Base-by-base conservation (phyloP, 352 stramenopile species). In the Globisporangium ultimum region DNA sequence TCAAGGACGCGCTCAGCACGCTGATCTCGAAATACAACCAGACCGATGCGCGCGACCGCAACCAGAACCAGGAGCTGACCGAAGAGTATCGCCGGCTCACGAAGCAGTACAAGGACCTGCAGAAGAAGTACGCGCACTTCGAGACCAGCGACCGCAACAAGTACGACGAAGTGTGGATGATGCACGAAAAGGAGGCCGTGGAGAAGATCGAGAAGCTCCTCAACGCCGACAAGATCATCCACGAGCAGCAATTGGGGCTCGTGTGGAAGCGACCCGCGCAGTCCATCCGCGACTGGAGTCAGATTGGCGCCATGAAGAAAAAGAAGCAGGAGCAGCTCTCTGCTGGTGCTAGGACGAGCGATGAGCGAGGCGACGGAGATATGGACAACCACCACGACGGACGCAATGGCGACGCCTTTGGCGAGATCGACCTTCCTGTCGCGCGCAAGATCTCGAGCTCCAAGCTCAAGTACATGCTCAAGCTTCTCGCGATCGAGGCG, bases 41-140 rank as follows among this genome's bases (percentile, higher is more conserved):
- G 60, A 95, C 84, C 11, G 92, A 98, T 56, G 59, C 82, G 18
- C 74, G 80, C 8, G 89, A 98, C 45, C 73, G 78, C 1, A 86
- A 93, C 38, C 78, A 92, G 53, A 98, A 98, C 69, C 78, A 96
- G 55, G 87, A 97, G 48, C 86, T 98, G 21, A 98, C 91, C 8
- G 89, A 97, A 48, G 93, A 98, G 63, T 98, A 97, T 48, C 78
- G 85, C 2, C 81, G 89, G 17, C 78, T 98, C 56, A 98, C 93
- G 9, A 97, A 97, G 71, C 89, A 98, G 64, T 98, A 98, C 76
- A 95, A 96, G 46, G 94, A 98, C 47, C 66, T 98, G 41, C 95
- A 98, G 62, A 91, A 81, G 57, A 98, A 98, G 66, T 97, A 97
- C 48, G 76, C 84, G 18, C 95, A 98, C 70, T 98, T 98, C 62